Evolutionary conservation across 2,329 filamentous ascomycete species (phyloP).

Genomic region (Sporothrix mexicana): DNA sequence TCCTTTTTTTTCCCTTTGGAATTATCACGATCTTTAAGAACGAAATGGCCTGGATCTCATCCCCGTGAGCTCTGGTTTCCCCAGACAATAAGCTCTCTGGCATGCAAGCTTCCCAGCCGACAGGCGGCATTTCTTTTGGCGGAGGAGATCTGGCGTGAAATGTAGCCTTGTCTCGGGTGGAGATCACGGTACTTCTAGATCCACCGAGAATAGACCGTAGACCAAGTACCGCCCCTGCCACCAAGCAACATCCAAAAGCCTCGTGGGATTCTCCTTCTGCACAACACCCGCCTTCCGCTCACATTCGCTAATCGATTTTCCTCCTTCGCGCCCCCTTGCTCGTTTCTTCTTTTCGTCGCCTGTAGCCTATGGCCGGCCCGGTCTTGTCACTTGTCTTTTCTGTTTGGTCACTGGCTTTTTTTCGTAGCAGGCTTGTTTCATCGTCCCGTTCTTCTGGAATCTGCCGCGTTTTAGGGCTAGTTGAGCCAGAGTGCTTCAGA

Average conservation of each 20-base stretch:
- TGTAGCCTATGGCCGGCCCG: constrained; percentile 8
- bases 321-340: background rate
- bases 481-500: no score
- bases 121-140: constrained; percentile 11
- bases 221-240: background rate
- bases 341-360: constrained; percentile 14
- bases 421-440: constrained; percentile 38
- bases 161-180: constrained; percentile 18
- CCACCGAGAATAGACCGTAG: background rate
- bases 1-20: background rate
- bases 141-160: background rate
- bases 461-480: background rate
- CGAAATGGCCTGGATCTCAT: background rate
- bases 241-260: constrained; percentile 3
- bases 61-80: background rate
- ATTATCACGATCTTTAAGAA: background rate
- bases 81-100: constrained; percentile 19
- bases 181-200: background rate
- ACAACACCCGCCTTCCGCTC: constrained; percentile 11
- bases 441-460: constrained; percentile 16
- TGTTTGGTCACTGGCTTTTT: background rate
- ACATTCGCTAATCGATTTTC: constrained; percentile 5
- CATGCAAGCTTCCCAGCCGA: constrained; percentile 28
- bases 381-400: constrained; percentile 15
- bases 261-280: constrained; percentile 22